Percentiles rank a stretch among this genome's conserved stretches.
phyloP scores from a whole-genome alignment of 345 rosid genomes.

The Passiflora organensis region DNA sequence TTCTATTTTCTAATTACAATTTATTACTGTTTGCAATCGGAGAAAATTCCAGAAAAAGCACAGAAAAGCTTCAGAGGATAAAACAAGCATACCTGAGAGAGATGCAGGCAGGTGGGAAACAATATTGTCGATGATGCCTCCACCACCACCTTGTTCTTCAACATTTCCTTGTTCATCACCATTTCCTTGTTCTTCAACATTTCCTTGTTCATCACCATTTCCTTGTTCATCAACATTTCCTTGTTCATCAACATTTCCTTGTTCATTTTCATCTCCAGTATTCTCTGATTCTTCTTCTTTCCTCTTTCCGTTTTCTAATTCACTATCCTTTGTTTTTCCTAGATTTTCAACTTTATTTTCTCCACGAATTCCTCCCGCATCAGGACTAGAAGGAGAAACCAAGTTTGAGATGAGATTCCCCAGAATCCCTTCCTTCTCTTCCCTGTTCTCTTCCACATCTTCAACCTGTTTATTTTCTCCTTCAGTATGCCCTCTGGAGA shows the following conservation, averaged over 20 bases:
- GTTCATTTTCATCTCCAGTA: constrained; percentile 13
- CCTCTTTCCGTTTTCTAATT: not conserved
- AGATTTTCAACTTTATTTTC: not conserved
- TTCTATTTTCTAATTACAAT: too few species aligned
- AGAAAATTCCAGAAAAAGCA: too few species aligned
- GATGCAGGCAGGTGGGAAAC: constrained; percentile 53
- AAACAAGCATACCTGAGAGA: constrained; percentile 33
- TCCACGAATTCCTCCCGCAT: constrained; percentile 7
- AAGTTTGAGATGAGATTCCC: constrained; percentile 27
- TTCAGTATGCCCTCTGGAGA: constrained; percentile 4
- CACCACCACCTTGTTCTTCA: constrained; percentile 20
- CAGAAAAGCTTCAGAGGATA: not conserved
- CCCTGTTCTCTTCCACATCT: constrained; percentile 4
- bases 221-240: constrained; percentile 12
- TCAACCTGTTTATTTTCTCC: constrained; percentile 2
- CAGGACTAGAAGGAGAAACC: constrained; percentile 32
- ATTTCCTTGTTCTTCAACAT: constrained; percentile 14
- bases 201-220: constrained; percentile 15
- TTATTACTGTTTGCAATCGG: too few species aligned
- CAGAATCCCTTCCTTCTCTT: constrained; percentile 23
- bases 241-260: constrained; percentile 19
- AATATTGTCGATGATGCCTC: constrained; percentile 45
- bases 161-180: constrained; percentile 12
- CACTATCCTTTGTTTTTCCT: constrained; percentile 3
- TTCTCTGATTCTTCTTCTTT: constrained; percentile 1